Conservation (phyloP, 139 green algal genomes). For the Ettlia oleoabundans region DNA sequence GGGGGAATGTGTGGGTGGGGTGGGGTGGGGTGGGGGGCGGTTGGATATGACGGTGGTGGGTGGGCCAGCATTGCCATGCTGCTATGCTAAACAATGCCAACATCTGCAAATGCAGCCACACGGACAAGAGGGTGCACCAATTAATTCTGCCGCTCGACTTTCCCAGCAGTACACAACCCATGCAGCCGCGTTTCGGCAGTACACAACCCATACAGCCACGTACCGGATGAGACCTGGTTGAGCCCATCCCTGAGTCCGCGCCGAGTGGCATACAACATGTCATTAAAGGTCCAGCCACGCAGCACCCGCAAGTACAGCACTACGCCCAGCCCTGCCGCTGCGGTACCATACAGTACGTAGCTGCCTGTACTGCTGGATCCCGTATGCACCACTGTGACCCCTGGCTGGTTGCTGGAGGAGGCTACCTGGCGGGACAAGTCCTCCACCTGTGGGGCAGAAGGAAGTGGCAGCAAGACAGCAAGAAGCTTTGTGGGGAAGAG, state of each 20-base stretch:
- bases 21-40: too few species aligned
- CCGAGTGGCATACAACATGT: slow-evolving; percentile 49
- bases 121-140: too few species aligned
- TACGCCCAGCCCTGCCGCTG: not conserved
- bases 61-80: too few species aligned
- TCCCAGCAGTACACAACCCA: not conserved
- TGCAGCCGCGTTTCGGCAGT: not conserved
- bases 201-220: too few species aligned
- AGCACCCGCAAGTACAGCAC: slow-evolving; percentile 37
- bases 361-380: not conserved
- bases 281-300: slow-evolving; percentile 41
- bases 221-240: slow-evolving; percentile 7
- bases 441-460: slow-evolving; percentile 14
- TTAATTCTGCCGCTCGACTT: too few species aligned
- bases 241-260: slow-evolving; percentile 32
- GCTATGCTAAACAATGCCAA: too few species aligned
- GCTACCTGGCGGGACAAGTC: slow-evolving; percentile 21
- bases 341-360: slow-evolving; percentile 24
- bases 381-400: slow-evolving; percentile 30
- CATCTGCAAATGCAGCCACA: too few species aligned
- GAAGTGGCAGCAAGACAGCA: not conserved
- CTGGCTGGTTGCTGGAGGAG: not conserved
- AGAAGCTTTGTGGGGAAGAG: not conserved
- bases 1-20: too few species aligned
- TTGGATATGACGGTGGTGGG: too few species aligned